Conservation (phyloP, 768 basidiomycete species). For the Terana coerulea region DNA sequence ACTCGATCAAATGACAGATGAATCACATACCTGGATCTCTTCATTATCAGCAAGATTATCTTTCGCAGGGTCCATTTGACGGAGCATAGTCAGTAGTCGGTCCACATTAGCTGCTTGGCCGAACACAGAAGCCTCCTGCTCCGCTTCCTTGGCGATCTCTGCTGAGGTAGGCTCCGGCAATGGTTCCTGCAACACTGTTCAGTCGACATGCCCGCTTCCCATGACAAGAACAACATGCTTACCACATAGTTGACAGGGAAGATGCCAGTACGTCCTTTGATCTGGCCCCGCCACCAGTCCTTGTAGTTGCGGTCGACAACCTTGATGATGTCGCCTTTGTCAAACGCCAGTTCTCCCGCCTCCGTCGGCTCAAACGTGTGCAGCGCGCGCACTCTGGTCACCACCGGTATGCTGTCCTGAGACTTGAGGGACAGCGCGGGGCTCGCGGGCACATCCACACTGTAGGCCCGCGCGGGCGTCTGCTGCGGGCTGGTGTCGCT, state of each 20-base stretch:
- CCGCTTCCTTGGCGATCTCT: conserved; percentile 77
- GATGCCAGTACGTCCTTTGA: conserved; percentile 87
- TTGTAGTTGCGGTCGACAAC: conserved; percentile 92
- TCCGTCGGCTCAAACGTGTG: conserved; percentile 88
- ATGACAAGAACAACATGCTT: conserved; percentile 32
- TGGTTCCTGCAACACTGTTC: conserved; percentile 50
- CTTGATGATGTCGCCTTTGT: conserved; percentile 90
- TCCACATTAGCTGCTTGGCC: conserved; percentile 84
- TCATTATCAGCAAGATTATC: conserved; percentile 90
- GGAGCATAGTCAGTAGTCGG: conserved; percentile 68
- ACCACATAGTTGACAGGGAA: conserved; percentile 98
- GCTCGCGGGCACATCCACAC: conserved; percentile 20
- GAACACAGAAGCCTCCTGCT: conserved; percentile 87
- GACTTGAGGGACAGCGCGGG: conserved; percentile 27
- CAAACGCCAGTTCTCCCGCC: conserved; percentile 86
- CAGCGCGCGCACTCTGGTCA: conserved; percentile 84
- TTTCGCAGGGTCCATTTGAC: conserved; percentile 66
- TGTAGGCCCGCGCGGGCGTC: conserved; percentile 2
- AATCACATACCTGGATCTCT: conserved; percentile 65
- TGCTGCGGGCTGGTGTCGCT: conserved; percentile 27
- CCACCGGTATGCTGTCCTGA: conserved; percentile 32
- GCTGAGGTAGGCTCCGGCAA: conserved; percentile 78
- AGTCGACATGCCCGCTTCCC: not conserved
- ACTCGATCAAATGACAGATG: conserved; percentile 2
- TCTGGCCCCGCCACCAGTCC: conserved; percentile 96